Percentiles rank a stretch among this genome's conserved stretches.
Conservation (phyloP, 2,329 filamentous ascomycete species). For the Emmonsia crescens region DNA sequence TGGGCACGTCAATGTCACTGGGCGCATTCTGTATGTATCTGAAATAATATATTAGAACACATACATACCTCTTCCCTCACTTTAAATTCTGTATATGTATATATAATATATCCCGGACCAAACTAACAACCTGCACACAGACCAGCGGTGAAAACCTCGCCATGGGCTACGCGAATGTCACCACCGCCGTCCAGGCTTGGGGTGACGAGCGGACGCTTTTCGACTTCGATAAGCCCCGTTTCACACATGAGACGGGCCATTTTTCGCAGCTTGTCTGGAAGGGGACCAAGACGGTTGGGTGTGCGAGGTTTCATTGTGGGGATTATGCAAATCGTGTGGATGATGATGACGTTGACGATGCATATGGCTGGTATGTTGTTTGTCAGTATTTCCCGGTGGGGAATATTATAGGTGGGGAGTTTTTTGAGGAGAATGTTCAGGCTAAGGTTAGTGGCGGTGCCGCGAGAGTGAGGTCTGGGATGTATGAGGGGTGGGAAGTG, state of each 20-base stretch:
- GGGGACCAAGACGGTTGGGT: slow-evolving; percentile 50
- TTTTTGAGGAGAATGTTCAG: slow-evolving; percentile 10
- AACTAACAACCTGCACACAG: neutral
- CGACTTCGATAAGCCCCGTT: slow-evolving; percentile 45
- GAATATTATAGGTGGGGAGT: slow-evolving; percentile 40
- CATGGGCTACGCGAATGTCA: slow-evolving; percentile 51
- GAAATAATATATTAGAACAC: neutral
- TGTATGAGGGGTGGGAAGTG: neutral
- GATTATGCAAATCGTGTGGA: slow-evolving; percentile 27
- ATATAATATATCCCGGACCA: neutral
- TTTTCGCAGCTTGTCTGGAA: slow-evolving; percentile 67
- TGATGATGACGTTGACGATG: slow-evolving; percentile 23
- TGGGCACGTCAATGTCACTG: slow-evolving; percentile 40
- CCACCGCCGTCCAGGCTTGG: slow-evolving; percentile 54
- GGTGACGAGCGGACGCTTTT: slow-evolving; percentile 50
- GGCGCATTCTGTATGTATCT: slow-evolving; percentile 29
- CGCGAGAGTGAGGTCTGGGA: neutral
- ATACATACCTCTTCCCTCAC: neutral
- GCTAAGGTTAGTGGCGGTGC: slow-evolving; percentile 19
- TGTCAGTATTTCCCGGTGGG: slow-evolving; percentile 61
- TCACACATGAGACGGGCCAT: slow-evolving; percentile 52
- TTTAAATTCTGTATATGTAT: neutral
- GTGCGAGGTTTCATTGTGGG: slow-evolving; percentile 36
- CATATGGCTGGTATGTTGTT: slow-evolving; percentile 53
- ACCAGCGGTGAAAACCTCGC: slow-evolving; percentile 61